Base-by-base conservation (phyloP, 2,329 filamentous ascomycete species). In the Fusarium sterilihyphosum region DNA sequence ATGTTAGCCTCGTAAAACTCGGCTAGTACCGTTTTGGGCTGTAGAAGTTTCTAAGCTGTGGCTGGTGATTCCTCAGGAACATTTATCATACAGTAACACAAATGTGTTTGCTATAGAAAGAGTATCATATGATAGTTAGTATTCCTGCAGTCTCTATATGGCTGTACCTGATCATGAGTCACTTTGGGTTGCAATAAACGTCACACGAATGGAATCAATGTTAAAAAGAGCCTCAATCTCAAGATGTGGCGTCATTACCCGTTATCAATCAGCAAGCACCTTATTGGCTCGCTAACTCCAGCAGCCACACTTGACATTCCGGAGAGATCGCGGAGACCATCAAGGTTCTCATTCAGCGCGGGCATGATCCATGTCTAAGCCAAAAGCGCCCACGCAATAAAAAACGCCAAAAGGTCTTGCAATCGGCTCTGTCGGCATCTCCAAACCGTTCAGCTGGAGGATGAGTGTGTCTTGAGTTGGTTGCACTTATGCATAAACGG, bases 391-490 rank as follows among this genome's bases (percentile, higher is more conserved):
- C 61, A 67, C 63, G 52, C 67, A 72, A 60, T 61, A 47, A 49
- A 49, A 64, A 67, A 26, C 60, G 38, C n/a, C 43, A 52, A 73
- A 70, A 62, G 29, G 60, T 44, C 54, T 60, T 43, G 18, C 29
- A 35, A 47, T 61, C 77, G 77, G 77, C 73, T 78, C 68, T 61
- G 44, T 65, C 77, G 77, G 77, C 75, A 78, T 59, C 64, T 37
- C 35, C 29, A 44, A 41, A 47, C 29, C 40, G 29, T 61, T 61
- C 49, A 64, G 56, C 49, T 57, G 24, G 31, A 53, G 24, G 17
- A 37, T 43, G 37, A 40, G 26, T 61, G 37, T 37, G 37, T 54
- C 24, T 56, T 54, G 33, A 46, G 41, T 58, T 38, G 52, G 53
- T 24, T 58, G 22, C 53, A 33, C 61, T 61, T 65, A 60, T 70